Conservation (phyloP, 1,284 basidiomycete genomes). For the Naganishia albida region DNA sequence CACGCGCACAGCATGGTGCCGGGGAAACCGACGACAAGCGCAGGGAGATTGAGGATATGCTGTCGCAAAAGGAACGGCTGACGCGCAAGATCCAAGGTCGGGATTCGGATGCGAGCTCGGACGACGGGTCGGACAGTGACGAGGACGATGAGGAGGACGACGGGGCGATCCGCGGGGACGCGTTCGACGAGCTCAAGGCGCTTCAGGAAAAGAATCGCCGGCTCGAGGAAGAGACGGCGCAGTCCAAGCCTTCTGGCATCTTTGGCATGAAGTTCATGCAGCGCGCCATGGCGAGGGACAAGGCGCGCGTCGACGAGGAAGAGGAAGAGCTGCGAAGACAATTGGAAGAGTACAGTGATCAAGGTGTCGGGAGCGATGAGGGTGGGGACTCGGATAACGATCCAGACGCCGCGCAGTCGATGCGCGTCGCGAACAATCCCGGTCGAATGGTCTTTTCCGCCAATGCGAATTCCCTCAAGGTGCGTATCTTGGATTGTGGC, state of each 20-base stretch:
- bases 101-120: conserved; percentile 55
- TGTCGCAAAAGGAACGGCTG: conserved; percentile 76
- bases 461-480: conserved; percentile 33
- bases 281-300: conserved; percentile 72
- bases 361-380: conserved; percentile 57
- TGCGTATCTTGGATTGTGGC: neutral
- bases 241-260: conserved; percentile 63
- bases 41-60: conserved; percentile 53
- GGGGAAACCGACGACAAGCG: conserved; percentile 39
- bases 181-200: conserved; percentile 70
- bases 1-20: conserved; percentile 39
- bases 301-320: conserved; percentile 62
- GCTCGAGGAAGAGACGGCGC: conserved; percentile 41
- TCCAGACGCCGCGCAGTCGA: conserved; percentile 42
- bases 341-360: conserved; percentile 60
- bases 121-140: conserved; percentile 57
- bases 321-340: conserved; percentile 71
- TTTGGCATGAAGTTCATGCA: conserved; percentile 97
- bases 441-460: conserved; percentile 58
- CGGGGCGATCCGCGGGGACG: conserved; percentile 61
- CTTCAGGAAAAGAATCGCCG: conserved; percentile 56
- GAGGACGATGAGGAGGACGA: conserved; percentile 57
- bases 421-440: conserved; percentile 54
- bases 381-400: conserved; percentile 52
- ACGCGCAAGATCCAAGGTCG: conserved; percentile 66